A percentile compares a stretch with the other conserved stretches of the same genome.
These are phyloP conservation scores for Microcyclospora pomicola DNA, from an alignment of 2,329 filamentous ascomycete genomes.

Conservation along the genomic window DNA sequence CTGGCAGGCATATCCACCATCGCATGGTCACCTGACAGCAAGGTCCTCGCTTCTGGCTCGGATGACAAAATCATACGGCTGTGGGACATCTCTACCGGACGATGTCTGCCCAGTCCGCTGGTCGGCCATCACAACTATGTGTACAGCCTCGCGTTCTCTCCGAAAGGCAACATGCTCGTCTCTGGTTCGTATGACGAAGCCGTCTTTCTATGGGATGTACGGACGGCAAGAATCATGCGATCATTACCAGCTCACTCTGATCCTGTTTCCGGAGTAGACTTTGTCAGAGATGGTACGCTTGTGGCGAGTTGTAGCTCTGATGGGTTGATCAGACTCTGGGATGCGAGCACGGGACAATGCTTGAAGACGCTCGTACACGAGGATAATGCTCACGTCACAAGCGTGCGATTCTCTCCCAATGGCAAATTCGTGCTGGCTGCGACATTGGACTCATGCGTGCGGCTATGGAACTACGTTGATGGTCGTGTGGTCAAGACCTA, in stretches of 20 bases:
- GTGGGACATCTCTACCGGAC: slow-evolving; percentile 59
- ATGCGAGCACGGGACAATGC: slow-evolving; percentile 88
- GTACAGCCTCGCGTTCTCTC: slow-evolving; percentile 87
- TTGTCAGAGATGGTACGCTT: slow-evolving; percentile 80
- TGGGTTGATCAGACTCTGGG: slow-evolving; percentile 88
- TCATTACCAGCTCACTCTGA: slow-evolving; percentile 89
- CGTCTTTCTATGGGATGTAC: slow-evolving; percentile 91
- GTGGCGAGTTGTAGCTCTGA: slow-evolving; percentile 87
- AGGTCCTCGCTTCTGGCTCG: slow-evolving; percentile 75
- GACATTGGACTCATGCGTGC: slow-evolving; percentile 77
- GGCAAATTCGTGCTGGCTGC: slow-evolving; percentile 86
- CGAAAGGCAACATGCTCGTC: slow-evolving; percentile 92
- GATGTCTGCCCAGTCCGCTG: slow-evolving; percentile 47
- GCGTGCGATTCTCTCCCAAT: slow-evolving; percentile 86
- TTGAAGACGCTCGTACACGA: slow-evolving; percentile 90
- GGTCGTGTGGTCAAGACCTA: slow-evolving; percentile 93
- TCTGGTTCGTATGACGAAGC: slow-evolving; percentile 95
- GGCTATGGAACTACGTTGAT: slow-evolving; percentile 89
- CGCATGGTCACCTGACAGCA: slow-evolving; percentile 85
- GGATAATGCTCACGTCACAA: slow-evolving; percentile 80
- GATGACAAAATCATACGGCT: slow-evolving; percentile 94
- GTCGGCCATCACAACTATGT: slow-evolving; percentile 93
- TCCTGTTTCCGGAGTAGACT: slow-evolving; percentile 85
- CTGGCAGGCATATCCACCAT: slow-evolving; percentile 84
- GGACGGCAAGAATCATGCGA: slow-evolving; percentile 75